These are phyloP conservation scores for Aspergillus thermomutatus DNA, from an alignment of 2,329 filamentous ascomycete species.

Conservation along the genomic window DNA sequence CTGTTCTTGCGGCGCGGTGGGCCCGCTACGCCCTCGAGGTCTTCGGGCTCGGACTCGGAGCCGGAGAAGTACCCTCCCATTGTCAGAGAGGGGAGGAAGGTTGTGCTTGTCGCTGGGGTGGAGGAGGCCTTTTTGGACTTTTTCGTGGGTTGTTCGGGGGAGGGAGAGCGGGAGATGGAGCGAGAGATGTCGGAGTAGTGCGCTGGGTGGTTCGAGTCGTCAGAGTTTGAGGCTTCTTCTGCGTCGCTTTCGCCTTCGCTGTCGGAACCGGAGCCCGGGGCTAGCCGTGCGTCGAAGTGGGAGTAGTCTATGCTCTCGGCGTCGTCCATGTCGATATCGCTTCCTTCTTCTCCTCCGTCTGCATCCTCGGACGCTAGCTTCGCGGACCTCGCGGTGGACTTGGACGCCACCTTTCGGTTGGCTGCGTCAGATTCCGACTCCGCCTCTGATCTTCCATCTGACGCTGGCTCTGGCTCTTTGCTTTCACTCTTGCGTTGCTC, in stretches of 20 bases:
- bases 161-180: conserved; percentile 33
- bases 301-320: conserved; percentile 27
- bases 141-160: conserved; percentile 26
- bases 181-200: conserved; percentile 27
- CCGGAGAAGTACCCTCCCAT: conserved; percentile 63
- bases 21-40: conserved; percentile 37
- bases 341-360: not conserved
- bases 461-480: not conserved
- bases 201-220: conserved; percentile 7
- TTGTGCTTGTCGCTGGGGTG: conserved; percentile 38
- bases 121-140: conserved; percentile 23
- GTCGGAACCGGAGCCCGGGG: conserved; percentile 22
- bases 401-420: not conserved
- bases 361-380: not conserved
- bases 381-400: not conserved
- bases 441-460: not conserved
- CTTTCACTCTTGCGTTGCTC: conserved; percentile 3
- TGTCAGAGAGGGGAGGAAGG: conserved; percentile 60
- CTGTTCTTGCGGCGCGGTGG: conserved; percentile 55
- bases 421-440: not conserved
- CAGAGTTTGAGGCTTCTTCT: not conserved
- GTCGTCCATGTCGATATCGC: conserved; percentile 18
- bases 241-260: conserved; percentile 11
- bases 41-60: conserved; percentile 54
- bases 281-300: conserved; percentile 35